Conservation (phyloP, 805 yeast genomes). For the Kazachstania bromeliacearum region DNA sequence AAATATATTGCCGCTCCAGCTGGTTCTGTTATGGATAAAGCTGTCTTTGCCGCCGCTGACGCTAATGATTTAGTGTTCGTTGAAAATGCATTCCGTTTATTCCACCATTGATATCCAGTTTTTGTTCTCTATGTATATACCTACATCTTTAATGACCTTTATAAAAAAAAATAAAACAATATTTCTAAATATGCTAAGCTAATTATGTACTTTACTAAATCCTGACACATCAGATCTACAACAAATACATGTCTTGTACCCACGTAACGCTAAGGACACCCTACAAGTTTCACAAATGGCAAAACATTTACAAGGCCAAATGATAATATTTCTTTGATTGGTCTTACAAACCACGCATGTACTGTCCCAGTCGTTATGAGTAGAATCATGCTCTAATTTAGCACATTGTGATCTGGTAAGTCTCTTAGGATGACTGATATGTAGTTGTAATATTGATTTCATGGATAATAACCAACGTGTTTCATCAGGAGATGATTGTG, state of each 20-base stretch:
- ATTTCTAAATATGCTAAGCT: neutral
- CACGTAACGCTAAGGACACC: conserved; percentile 58
- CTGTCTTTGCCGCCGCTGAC: conserved; percentile 92
- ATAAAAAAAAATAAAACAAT: neutral
- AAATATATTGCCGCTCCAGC: conserved; percentile 92
- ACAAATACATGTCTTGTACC: conserved; percentile 75
- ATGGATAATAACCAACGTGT: neutral
- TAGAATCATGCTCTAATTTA: neutral
- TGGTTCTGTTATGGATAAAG: conserved; percentile 96
- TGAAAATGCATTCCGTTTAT: conserved; percentile 92
- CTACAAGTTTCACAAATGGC: conserved; percentile 83
- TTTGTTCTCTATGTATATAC: no score
- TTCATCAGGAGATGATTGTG: neutral
- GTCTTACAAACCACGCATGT: conserved; percentile 78
- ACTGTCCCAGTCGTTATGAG: conserved; percentile 10
- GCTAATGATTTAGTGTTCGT: conserved; percentile 81
- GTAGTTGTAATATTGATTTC: neutral
- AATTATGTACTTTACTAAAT: conserved; percentile 29
- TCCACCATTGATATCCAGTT: conserved; percentile 64
- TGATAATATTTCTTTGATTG: conserved; percentile 59
- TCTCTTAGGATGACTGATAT: conserved; percentile 1
- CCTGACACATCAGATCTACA: conserved; percentile 66
- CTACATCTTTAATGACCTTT: neutral
- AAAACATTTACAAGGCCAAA: conserved; percentile 91
- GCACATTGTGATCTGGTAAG: conserved; percentile 1